Conservation (phyloP, 2,329 filamentous ascomycete genomes). For the Verticillium klebahnii region DNA sequence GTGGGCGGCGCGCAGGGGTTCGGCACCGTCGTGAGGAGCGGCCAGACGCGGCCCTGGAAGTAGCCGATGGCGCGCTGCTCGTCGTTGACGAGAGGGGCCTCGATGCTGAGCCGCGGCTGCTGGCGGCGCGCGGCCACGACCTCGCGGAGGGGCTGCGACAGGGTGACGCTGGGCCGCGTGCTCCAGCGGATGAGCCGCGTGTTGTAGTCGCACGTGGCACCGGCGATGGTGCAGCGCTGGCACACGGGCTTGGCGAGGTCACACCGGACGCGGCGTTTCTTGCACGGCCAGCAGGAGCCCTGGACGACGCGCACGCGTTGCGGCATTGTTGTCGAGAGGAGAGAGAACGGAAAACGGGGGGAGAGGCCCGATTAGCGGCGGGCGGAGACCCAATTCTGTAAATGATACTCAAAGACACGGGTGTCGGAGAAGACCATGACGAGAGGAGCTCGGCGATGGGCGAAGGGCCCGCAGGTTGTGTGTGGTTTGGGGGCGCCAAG, state of each 20-base stretch:
- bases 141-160: constrained; percentile 20
- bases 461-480: neutral
- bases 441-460: neutral
- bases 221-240: constrained; percentile 23
- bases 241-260: constrained; percentile 32
- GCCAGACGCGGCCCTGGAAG: constrained; percentile 28
- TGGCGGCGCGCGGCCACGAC: constrained; percentile 17
- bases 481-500: neutral
- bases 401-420: constrained; percentile 1
- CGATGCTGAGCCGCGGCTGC: constrained; percentile 14
- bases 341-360: neutral
- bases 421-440: constrained; percentile 3
- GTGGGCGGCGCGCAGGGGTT: constrained; percentile 25
- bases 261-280: constrained; percentile 38
- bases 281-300: constrained; percentile 41
- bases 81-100: constrained; percentile 14
- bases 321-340: neutral
- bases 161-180: constrained; percentile 25
- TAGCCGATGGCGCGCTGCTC: constrained; percentile 26
- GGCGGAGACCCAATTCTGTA: constrained; percentile 3
- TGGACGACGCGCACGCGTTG: constrained; percentile 19
- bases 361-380: neutral
- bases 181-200: constrained; percentile 36
- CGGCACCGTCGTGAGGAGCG: constrained; percentile 20
- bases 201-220: constrained; percentile 27